Evolutionary conservation across 192 early-diverging fungal species (phyloP).

Genomic region (Coemansia javaensis): DNA sequence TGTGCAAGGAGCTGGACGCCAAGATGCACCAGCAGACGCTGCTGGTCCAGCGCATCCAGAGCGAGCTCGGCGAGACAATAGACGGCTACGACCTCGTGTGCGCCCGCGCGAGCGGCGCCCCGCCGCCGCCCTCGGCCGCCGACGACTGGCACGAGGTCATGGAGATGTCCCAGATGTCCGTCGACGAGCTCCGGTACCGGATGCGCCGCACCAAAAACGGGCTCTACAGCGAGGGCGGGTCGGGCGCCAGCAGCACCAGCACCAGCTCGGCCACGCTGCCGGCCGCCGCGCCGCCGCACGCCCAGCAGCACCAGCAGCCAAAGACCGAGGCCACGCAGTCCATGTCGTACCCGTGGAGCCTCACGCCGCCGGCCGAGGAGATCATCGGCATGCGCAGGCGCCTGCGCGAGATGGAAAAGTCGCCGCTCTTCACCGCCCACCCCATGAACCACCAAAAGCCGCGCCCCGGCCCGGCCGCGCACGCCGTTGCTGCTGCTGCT

Average conservation of each 20-base stretch:
- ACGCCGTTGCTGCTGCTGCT: too few species aligned
- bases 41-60: constrained; percentile 19
- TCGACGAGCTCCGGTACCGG: constrained; percentile 7
- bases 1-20: constrained; percentile 33
- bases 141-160: constrained; percentile 48
- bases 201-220: background rate
- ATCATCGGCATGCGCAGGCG: constrained; percentile 27
- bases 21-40: constrained; percentile 36
- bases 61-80: constrained; percentile 24
- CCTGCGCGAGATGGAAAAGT: constrained; percentile 32
- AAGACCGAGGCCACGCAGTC: constrained; percentile 3
- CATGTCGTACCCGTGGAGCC: constrained; percentile 28
- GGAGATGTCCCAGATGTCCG: constrained; percentile 28
- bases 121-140: too few species aligned
- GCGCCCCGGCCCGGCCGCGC: constrained; percentile 10
- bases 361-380: constrained; percentile 44
- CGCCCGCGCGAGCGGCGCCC: too few species aligned
- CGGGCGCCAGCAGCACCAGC: constrained; percentile 9
- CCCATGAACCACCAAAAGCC: background rate
- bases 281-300: too few species aligned
- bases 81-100: constrained; percentile 27
- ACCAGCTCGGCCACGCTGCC: too few species aligned
- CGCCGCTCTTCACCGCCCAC: constrained; percentile 33
- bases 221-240: too few species aligned
- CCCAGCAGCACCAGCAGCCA: constrained; percentile 9